phyloP scores from a whole-genome alignment of 768 basidiomycete genomes.

The Tricholoma sp. region DNA sequence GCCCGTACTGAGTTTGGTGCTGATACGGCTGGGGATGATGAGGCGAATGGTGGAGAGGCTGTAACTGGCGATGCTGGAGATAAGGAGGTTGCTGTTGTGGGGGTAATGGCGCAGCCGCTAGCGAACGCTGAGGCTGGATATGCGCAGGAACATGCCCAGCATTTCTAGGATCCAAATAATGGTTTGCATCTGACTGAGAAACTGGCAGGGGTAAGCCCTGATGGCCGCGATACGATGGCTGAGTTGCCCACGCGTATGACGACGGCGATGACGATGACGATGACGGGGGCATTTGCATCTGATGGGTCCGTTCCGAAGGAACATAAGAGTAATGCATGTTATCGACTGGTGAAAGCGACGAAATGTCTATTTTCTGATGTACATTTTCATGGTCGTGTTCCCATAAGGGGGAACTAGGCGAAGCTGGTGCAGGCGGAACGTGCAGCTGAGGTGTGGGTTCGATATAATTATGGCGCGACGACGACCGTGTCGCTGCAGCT shows the following conservation, averaged over 20 bases:
- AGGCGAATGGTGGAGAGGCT: too few species aligned
- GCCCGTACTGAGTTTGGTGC: conserved; percentile 9
- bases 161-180: background rate
- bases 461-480: background rate
- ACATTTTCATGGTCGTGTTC: background rate
- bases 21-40: background rate
- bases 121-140: background rate
- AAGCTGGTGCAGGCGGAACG: background rate
- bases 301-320: conserved; percentile 13
- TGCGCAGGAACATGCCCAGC: background rate
- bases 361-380: background rate
- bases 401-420: background rate
- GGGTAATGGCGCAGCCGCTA: background rate
- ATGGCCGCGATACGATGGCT: conserved; percentile 2
- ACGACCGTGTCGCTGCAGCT: conserved; percentile 1
- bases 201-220: background rate
- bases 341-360: background rate
- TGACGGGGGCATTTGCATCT: conserved; percentile 5
- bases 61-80: background rate
- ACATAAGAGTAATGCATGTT: conserved; percentile 16
- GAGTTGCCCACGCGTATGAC: background rate
- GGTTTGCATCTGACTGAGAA: background rate
- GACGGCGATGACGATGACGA: background rate
- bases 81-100: conserved; percentile 7
- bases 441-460: background rate